These are phyloP conservation scores for Tulasnella sp. DNA, from an alignment of 768 basidiomycete species.

Conservation along the genomic window DNA sequence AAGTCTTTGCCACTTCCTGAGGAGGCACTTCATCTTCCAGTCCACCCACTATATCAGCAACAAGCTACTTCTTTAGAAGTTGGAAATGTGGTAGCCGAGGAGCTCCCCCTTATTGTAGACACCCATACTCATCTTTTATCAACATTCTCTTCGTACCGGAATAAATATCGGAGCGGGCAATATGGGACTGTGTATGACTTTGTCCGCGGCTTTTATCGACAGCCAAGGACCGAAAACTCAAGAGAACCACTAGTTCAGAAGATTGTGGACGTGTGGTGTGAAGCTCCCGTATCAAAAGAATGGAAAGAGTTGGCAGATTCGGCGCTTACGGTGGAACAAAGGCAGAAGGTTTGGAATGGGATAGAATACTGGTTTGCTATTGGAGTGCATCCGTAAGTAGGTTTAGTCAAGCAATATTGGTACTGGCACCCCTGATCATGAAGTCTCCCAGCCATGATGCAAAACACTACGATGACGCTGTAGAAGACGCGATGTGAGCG, in stretches of 20 bases:
- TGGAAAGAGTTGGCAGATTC: slow-evolving; percentile 70
- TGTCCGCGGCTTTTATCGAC: slow-evolving; percentile 45
- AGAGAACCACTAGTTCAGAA: slow-evolving; percentile 46
- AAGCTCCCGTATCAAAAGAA: slow-evolving; percentile 46
- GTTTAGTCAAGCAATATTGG: too few relatives aligned
- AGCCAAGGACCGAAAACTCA: background rate
- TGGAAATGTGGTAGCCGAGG: background rate
- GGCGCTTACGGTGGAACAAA: slow-evolving; percentile 39
- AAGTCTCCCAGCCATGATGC: slow-evolving; percentile 47
- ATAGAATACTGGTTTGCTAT: slow-evolving; percentile 75
- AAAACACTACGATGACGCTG: slow-evolving; percentile 47
- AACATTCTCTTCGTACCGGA: slow-evolving; percentile 51
- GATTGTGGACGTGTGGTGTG: slow-evolving; percentile 83
- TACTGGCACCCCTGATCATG: too few relatives aligned
- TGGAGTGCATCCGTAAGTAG: slow-evolving; percentile 19
- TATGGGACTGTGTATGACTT: slow-evolving; percentile 54
- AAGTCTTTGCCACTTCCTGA: background rate
- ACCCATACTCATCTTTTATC: slow-evolving; percentile 77
- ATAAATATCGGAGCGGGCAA: slow-evolving; percentile 45
- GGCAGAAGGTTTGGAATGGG: slow-evolving; percentile 45
- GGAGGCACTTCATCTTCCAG: background rate
- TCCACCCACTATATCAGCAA: background rate
- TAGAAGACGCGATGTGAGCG: slow-evolving; percentile 56
- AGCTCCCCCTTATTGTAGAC: slow-evolving; percentile 46
- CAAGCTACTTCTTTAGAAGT: background rate